Percentiles rank a stretch among this genome's conserved stretches.
Evolutionary conservation across 1,284 basidiomycete species (phyloP).

Genomic region (Fistulinella cinereoalba): DNA sequence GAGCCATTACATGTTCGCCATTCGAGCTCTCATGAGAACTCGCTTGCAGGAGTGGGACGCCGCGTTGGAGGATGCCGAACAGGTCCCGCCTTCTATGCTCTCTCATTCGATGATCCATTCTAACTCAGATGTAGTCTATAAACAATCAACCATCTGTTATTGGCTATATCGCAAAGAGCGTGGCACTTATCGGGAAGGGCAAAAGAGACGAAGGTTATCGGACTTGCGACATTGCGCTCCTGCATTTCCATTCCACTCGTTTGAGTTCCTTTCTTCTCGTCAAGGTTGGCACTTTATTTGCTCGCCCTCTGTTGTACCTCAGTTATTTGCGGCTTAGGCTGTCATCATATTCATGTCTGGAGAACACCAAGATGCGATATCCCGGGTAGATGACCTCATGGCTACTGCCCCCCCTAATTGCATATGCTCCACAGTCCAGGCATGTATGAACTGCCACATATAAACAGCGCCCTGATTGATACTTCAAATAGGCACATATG

Average conservation of each 20-base stretch:
- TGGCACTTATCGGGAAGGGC: not conserved
- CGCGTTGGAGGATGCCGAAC: not conserved
- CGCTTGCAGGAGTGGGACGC: not conserved
- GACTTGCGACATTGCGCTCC: not conserved
- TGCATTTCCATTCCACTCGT: not conserved
- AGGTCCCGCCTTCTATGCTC: not conserved
- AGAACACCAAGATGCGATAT: not conserved
- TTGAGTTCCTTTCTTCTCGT: not conserved
- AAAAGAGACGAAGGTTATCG: not conserved
- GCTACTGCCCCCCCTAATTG: not conserved
- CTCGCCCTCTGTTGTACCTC: too few relatives aligned
- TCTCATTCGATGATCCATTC: not conserved
- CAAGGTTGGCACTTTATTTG: not conserved
- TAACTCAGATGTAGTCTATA: not conserved
- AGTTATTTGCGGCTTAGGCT: too few relatives aligned
- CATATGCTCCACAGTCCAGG: too few relatives aligned
- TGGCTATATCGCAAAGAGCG: not conserved
- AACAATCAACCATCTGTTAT: not conserved
- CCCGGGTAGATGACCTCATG: not conserved
- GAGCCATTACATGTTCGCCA: too few relatives aligned
- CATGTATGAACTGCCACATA: too few relatives aligned
- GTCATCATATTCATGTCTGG: not conserved
- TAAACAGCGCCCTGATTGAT: too few relatives aligned
- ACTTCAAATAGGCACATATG: too few relatives aligned
- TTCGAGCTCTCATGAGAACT: not conserved